A percentile compares a stretch with the other conserved stretches of the same genome.
Conservation (phyloP, 768 basidiomycete genomes). For the Suillus plorans region DNA sequence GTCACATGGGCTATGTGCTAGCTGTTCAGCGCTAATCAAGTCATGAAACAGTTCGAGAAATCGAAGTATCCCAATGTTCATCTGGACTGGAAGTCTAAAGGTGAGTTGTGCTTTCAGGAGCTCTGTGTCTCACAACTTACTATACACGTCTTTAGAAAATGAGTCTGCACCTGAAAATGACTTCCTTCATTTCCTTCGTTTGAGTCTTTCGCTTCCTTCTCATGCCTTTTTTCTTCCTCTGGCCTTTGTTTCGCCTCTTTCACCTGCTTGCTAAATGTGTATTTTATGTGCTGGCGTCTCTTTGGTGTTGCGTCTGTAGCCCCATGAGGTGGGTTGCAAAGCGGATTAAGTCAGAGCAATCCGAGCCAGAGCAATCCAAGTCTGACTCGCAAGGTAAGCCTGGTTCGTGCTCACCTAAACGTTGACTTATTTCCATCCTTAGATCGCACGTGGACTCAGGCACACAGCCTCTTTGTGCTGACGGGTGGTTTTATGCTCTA, state of each 20-base stretch:
- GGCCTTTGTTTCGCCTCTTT: too few species aligned
- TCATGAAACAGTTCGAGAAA: background rate
- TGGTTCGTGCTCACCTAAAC: too few species aligned
- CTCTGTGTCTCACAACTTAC: background rate
- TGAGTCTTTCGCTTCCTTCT: too few species aligned
- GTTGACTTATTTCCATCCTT: background rate
- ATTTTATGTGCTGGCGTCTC: too few species aligned
- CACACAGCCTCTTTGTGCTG: background rate
- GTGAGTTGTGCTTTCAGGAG: background rate
- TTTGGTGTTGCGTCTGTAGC: too few species aligned
- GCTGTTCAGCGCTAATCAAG: slow-evolving; percentile 13
- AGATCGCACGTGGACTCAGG: background rate
- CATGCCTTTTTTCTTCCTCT: too few species aligned
- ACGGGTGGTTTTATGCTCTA: slow-evolving; percentile 11
- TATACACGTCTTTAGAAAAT: background rate
- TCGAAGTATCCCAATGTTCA: background rate
- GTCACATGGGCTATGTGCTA: slow-evolving; percentile 21
- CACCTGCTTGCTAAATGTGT: too few species aligned
- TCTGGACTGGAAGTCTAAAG: background rate
- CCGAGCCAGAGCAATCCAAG: background rate
- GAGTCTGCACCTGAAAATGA: too few species aligned
- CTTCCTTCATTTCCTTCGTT: too few species aligned
- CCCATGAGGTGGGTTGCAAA: background rate
- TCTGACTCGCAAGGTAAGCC: background rate
- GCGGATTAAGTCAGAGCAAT: background rate